These are phyloP conservation scores for Ajuga reptans DNA, from an alignment of 305 asterid genomes.

Conservation along the genomic window DNA sequence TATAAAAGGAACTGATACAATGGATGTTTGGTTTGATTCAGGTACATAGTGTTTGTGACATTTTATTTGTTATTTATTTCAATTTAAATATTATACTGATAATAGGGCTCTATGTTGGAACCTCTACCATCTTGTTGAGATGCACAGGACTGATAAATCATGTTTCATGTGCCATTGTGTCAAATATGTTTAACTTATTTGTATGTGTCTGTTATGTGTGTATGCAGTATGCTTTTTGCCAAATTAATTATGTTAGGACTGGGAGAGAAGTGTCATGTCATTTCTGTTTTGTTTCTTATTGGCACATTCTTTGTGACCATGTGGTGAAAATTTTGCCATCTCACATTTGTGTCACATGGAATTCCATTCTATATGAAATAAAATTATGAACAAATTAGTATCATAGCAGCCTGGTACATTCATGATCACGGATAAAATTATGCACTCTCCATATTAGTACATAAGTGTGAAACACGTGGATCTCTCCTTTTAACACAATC, in stretches of 20 bases:
- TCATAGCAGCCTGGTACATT: neutral
- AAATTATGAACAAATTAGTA: too few relatives aligned
- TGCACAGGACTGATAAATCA: neutral
- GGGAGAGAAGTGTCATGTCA: too few relatives aligned
- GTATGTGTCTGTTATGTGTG: neutral
- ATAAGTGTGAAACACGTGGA: neutral
- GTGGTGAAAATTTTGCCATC: neutral
- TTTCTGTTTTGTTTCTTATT: neutral
- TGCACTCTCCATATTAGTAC: neutral
- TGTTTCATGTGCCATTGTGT: neutral
- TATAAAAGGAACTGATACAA: slow-evolving; percentile 83
- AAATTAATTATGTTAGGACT: neutral
- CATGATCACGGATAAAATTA: neutral
- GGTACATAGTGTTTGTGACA: slow-evolving; percentile 40
- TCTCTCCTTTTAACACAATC: neutral
- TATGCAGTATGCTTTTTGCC: neutral
- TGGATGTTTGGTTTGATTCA: slow-evolving; percentile 99
- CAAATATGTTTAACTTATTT: neutral
- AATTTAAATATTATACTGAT: slow-evolving; percentile 6
- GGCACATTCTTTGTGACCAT: neutral
- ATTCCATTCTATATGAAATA: neutral
- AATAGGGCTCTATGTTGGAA: neutral
- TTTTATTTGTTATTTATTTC: neutral
- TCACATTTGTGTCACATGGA: neutral
- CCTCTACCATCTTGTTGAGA: slow-evolving; percentile 1